These are phyloP conservation scores for Talaromyces nanjingensis DNA, from an alignment of 495 filamentous ascomycete genomes.

Conservation along the genomic window DNA sequence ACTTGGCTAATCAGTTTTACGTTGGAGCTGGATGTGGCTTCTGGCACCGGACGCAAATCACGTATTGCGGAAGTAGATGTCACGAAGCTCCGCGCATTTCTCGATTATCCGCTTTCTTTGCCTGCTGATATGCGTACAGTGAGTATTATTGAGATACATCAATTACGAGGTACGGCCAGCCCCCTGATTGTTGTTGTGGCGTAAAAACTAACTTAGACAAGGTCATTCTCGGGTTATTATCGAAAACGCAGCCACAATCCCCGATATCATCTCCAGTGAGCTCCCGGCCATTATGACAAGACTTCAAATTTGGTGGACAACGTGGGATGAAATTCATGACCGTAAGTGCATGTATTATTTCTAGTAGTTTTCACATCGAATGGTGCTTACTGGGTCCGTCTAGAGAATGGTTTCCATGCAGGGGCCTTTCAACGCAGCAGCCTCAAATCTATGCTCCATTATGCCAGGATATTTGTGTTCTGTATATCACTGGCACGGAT, in stretches of 20 bases:
- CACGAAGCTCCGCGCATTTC: slow-evolving; percentile 29
- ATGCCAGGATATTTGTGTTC: slow-evolving; percentile 32
- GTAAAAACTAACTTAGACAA: slow-evolving; percentile 2
- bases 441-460: slow-evolving; percentile 32
- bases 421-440: slow-evolving; percentile 37
- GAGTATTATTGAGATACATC: slow-evolving; percentile 36
- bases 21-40: slow-evolving; percentile 35
- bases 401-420: slow-evolving; percentile 34
- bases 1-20: slow-evolving; percentile 39
- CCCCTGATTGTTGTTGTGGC: neutral
- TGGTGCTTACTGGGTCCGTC: neutral
- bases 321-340: slow-evolving; percentile 38
- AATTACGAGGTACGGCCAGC: slow-evolving; percentile 24
- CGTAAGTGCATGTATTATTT: slow-evolving; percentile 18
- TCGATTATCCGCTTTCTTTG: slow-evolving; percentile 37
- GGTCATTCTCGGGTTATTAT: slow-evolving; percentile 27
- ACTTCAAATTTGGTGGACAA: slow-evolving; percentile 33
- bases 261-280: slow-evolving; percentile 25
- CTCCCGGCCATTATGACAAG: slow-evolving; percentile 30
- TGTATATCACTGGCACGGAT: slow-evolving; percentile 34
- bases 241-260: slow-evolving; percentile 22
- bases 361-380: neutral
- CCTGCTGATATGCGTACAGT: slow-evolving; percentile 36
- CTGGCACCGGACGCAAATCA: slow-evolving; percentile 36
- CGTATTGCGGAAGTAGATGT: slow-evolving; percentile 35